phyloP scores from a whole-genome alignment of 2,329 filamentous ascomycete species.

The Fusarium papillatum region DNA sequence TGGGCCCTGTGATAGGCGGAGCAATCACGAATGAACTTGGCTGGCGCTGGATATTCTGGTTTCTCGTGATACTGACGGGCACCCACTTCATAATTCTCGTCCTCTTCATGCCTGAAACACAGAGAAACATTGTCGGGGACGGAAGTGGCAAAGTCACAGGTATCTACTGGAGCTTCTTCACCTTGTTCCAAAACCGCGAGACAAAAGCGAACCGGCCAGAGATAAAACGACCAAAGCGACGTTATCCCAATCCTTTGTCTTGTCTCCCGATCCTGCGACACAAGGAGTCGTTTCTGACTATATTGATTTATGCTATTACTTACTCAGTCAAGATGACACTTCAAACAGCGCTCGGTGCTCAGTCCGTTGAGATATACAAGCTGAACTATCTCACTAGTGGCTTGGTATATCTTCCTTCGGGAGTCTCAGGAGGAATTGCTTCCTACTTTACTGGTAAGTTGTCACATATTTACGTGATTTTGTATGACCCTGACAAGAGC shows the following conservation, averaged over 20 bases:
- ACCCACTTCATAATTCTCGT: slow-evolving; percentile 62
- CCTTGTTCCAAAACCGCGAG: neutral
- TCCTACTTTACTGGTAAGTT: neutral
- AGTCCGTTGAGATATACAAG: neutral
- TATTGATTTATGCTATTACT: neutral
- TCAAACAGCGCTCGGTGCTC: neutral
- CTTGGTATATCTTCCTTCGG: neutral
- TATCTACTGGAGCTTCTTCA: neutral
- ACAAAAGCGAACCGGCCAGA: neutral
- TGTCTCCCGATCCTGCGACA: neutral
- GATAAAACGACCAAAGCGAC: neutral
- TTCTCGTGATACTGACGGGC: slow-evolving; percentile 64
- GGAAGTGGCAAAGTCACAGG: slow-evolving; percentile 43
- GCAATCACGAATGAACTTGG: slow-evolving; percentile 69
- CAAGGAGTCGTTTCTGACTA: neutral
- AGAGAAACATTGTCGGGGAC: slow-evolving; percentile 68
- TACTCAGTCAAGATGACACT: neutral
- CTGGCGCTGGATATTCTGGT: slow-evolving; percentile 75
- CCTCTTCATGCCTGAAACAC: slow-evolving; percentile 67
- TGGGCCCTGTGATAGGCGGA: slow-evolving; percentile 70
- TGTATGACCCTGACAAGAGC: neutral
- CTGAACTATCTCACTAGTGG: neutral
- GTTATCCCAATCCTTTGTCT: neutral
- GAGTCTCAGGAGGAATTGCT: neutral
- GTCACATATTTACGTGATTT: neutral